Base-by-base conservation (phyloP, 208 protist species). In the Zelonia costaricensis region DNA sequence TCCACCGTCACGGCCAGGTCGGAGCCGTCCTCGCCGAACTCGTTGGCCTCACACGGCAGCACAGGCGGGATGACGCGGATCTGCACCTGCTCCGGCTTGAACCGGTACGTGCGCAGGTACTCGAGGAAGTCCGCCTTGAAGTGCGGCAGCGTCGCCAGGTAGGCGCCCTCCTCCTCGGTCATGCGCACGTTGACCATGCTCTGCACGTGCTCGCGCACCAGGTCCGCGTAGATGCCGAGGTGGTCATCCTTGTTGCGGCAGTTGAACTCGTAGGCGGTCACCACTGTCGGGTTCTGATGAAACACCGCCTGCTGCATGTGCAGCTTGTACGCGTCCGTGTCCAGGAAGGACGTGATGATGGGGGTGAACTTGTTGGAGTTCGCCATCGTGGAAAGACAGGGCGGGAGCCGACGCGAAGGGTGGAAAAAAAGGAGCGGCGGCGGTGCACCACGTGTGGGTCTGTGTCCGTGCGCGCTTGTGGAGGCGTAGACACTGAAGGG, bases 221-320 rank as follows among this genome's bases (percentile, higher is more conserved):
- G 67, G 28, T 89, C 80, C 0, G 77, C 84, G 68, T 82, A 84
- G 44, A 76, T 56, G 38, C 89, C 89, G 16, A 95, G 64, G 63
- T 87, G 74, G 39, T 91, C 86, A n/a, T 80, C 65, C 36, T 72
- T 63, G 71, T 93, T 82, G 30, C 89, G 85, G 69, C 81, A 91
- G 54, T 73, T 68, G 69, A 95, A 92, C 73, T 91, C 79, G 62
- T 85, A 93, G 12, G 67, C 55, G 16, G 80, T 54, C 20, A 60
- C 15, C 4, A 92, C 81, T 9, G 58, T 56, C 8, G 74, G 76
- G 59, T 86, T 64, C 30, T 88, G 56, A 60, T 92, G 89, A 54
- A 91, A 88, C 6, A 95, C 84, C 10, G 86, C 89, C 59, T 95
- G 89, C 58, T 95, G 89, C 89, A 95, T 95, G 73, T 95, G 86